Evolutionary conservation across 2,329 filamentous ascomycete species (phyloP), one percentile per base, ranked within the genome.

Genomic region (Diaporthe citriasiana): DNA sequence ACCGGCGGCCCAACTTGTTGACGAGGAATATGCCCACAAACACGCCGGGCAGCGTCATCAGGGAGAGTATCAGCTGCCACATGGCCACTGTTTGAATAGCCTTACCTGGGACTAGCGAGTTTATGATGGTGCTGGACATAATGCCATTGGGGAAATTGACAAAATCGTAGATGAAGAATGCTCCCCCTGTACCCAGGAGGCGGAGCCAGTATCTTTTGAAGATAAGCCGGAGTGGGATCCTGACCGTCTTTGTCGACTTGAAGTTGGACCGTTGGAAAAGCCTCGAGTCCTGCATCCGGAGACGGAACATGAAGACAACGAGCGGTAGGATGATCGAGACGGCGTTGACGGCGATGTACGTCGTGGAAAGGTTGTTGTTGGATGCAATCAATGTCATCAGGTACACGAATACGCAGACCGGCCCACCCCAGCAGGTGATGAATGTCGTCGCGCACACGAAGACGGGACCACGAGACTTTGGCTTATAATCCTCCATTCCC

Each of bases 131-230:
- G 2, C 83, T 84, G 6, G 82, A 83, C 77, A 87, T 87, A 17
- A 87, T 81, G 3, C 84, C 84, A 70, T 87, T 86, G 0, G 85
- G 85, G 63, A 84, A 84, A 7, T 83, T 83, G 47, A 86, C 82
- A 73, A 84, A 88, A 76, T 88, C 85, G 75, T 87, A 87, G 12
- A 89, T 82, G 77, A 89, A 89, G 85, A 87, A 89, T 42, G 87
- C 87, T 15, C 85, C 83, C 59, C 83, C 87, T 4, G 88, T 88
- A 4, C 86, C 84, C 25, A 83, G 77, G 10, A 88, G 78, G 4
- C 84, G 79, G 74, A 82, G 84, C 85, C 86, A 88, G 78, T 88
- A 88, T 72, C 82, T 87, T 51, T 81, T 82, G 9, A 85, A 56
- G 22, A 81, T 70, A 8, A 76, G 87, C 79, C 0, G 87, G 79